These are phyloP conservation scores for Breynia disticha DNA, from an alignment of 441 rosid species.

Conservation along the genomic window DNA sequence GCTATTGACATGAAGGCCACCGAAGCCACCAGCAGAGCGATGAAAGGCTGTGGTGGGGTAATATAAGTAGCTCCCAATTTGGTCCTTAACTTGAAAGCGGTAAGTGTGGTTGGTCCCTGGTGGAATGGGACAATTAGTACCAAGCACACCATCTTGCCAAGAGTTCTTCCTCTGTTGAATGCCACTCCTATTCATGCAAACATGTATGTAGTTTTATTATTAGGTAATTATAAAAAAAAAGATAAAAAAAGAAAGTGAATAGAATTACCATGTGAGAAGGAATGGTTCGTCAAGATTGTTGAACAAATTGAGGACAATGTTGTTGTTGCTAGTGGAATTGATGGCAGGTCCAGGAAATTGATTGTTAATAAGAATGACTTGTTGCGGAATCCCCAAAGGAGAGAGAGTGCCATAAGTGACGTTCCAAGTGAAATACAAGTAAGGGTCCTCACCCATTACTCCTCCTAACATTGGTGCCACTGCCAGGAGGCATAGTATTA, in stretches of 20 bases:
- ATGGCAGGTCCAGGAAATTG: slow-evolving; percentile 61
- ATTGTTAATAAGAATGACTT: slow-evolving; percentile 53
- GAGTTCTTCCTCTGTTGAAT: slow-evolving; percentile 59
- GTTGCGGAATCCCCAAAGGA: slow-evolving; percentile 49
- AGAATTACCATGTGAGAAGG: slow-evolving; percentile 43
- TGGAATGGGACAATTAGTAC: slow-evolving; percentile 47
- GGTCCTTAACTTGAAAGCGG: slow-evolving; percentile 59
- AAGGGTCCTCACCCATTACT: slow-evolving; percentile 45
- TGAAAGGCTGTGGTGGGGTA: slow-evolving; percentile 44
- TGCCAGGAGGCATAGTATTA: slow-evolving; percentile 26
- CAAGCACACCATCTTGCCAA: slow-evolving; percentile 46
- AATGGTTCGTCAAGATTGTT: slow-evolving; percentile 66
- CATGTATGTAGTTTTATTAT: no score
- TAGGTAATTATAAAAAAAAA: no score
- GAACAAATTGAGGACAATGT: slow-evolving; percentile 48
- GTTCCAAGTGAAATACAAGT: slow-evolving; percentile 48
- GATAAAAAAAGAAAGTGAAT: not conserved
- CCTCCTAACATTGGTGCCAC: slow-evolving; percentile 3
- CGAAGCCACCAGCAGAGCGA: slow-evolving; percentile 49
- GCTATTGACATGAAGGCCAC: slow-evolving; percentile 52
- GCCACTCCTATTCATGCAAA: slow-evolving; percentile 33
- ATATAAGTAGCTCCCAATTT: slow-evolving; percentile 59
- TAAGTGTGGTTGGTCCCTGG: slow-evolving; percentile 53
- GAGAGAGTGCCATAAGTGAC: slow-evolving; percentile 52
- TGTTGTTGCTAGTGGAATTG: slow-evolving; percentile 59